Evolutionary conservation across 352 stramenopile species (phyloP), one percentile per base, ranked within the genome.

Genomic region (Phytophthora kernoviae): DNA sequence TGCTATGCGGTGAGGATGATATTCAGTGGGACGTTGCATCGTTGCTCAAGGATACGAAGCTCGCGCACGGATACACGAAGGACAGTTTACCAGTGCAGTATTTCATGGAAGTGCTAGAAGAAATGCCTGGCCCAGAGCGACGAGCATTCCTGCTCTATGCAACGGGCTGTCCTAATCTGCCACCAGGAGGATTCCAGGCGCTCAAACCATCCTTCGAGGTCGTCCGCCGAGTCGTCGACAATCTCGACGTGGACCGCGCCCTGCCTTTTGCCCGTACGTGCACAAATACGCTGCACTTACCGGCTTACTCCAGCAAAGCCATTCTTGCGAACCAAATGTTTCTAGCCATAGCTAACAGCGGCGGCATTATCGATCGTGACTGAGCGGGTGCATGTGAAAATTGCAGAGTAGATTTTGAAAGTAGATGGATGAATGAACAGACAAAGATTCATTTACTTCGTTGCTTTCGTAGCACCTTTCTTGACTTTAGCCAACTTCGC

Each of bases 321-420:
- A 75, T 92, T 44, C 68, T 93, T 12, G 66, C 58, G 2, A 63
- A 82, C 48, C 83, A 90, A 59, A 70, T 95, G 54, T 50, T 53
- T 17, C 94, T 90, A 40, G 87, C 87, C 27, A 77, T 95, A 60
- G 75, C 68, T 22, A 95, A 93, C 43, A 95, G 87, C 52, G 79
- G 79, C 8, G 87, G 87, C 9, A 81, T 93, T 5, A 95, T 95
- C 59, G 87, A 95, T 54, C 87, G 87, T n/a, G 87, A 95, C 58
- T 90, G 88, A 54, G 12, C 22, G 11, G 9, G 4, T 34, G 34
- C 40, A 22, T 43, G 24, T 46, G 22, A 18, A 40, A 26, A 30
- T 30, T 30, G n/a, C 33, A 45, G 22, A 51, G 56, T 41, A 21
- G 53, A 56, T 30, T 37, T n/a, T 54, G 39, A 8, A n/a, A n/a